Base-by-base conservation (phyloP, 2,329 filamentous ascomycete genomes). In the Rhexocercosporidium sp. region DNA sequence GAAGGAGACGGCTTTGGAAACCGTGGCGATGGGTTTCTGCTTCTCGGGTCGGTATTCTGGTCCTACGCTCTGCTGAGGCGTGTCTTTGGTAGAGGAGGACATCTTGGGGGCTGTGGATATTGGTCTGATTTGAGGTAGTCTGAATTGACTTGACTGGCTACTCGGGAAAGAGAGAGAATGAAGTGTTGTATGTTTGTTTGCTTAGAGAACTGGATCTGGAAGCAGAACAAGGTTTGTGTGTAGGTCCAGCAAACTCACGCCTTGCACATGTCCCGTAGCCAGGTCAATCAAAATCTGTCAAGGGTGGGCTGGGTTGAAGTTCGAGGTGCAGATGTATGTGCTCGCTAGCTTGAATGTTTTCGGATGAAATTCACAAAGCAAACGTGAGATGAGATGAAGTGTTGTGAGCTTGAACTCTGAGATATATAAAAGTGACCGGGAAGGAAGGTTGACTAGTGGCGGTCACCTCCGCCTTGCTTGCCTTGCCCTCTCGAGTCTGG, bases 11-110 rank as follows among this genome's bases (percentile, higher is more conserved):
- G 88, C 86, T 65, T 90, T 94, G 14, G 96, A 99, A 49, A 98
- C 91, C 2, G 94, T 98, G 14, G 94, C 94, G 66, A 86, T 91
- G 47, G 93, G 94, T 78, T 95, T 96, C 78, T 95, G 88, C 72
- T 86, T 88, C 69, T 90, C 86, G 29, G 90, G 84, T 66, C 89
- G 88, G 80, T 97, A 97, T 70, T 90, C 85, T 56, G 93, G 94
- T 0, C 94, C 94, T 68, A 97, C 88, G 71, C 86, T 88, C 79
- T 93, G 85, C 51, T 86, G 83, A 59, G 86, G 86, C 49, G 80
- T 82, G 61, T 79, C 78, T 61, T 77, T 49, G 31, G 53, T 73
- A 68, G 70, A 66, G 18, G 74, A 67, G 29, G 72, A 66, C 73
- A 76, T 75, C 37, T 61, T 72, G 53, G 5, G 51, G 22, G 1